phyloP scores from a whole-genome alignment of 179 eudicot genomes.

The Vitellaria paradoxa region DNA sequence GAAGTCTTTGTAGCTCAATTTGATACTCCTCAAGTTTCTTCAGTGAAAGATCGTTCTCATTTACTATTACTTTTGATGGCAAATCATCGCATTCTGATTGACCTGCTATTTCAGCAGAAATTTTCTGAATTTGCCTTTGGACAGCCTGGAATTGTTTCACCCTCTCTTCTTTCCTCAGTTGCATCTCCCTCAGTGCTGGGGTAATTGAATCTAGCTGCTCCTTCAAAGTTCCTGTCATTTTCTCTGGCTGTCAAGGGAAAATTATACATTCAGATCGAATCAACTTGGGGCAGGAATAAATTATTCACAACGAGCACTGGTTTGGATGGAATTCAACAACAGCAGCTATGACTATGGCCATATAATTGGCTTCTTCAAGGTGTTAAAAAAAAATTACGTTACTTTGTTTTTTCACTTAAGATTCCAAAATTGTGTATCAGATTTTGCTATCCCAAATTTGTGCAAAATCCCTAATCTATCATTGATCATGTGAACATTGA shows the following conservation, averaged over 20 bases:
- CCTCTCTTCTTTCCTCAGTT: slow-evolving; percentile 73
- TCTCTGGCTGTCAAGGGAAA: slow-evolving; percentile 63
- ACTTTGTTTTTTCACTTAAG: neutral
- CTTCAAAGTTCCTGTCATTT: slow-evolving; percentile 80
- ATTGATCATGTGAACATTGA: no score
- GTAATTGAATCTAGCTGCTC: slow-evolving; percentile 75
- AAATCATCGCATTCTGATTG: slow-evolving; percentile 59
- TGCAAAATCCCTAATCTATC: no score
- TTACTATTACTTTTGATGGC: slow-evolving; percentile 42
- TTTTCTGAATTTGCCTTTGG: slow-evolving; percentile 81
- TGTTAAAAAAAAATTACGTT: neutral
- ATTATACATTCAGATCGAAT: neutral
- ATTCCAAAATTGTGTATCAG: no score
- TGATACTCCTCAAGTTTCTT: slow-evolving; percentile 88
- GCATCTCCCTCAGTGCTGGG: slow-evolving; percentile 88
- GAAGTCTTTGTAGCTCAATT: slow-evolving; percentile 74
- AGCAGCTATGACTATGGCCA: no score
- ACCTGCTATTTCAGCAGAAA: slow-evolving; percentile 85
- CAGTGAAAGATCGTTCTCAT: slow-evolving; percentile 85
- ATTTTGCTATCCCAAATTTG: no score
- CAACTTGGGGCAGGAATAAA: neutral
- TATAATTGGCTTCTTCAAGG: neutral
- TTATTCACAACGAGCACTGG: neutral
- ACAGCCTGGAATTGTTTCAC: slow-evolving; percentile 74
- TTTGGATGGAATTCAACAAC: neutral